A percentile compares a stretch with the other conserved stretches of the same genome.
Conservation (phyloP, 495 filamentous ascomycete species). For the Clohesyomyces aquaticus region DNA sequence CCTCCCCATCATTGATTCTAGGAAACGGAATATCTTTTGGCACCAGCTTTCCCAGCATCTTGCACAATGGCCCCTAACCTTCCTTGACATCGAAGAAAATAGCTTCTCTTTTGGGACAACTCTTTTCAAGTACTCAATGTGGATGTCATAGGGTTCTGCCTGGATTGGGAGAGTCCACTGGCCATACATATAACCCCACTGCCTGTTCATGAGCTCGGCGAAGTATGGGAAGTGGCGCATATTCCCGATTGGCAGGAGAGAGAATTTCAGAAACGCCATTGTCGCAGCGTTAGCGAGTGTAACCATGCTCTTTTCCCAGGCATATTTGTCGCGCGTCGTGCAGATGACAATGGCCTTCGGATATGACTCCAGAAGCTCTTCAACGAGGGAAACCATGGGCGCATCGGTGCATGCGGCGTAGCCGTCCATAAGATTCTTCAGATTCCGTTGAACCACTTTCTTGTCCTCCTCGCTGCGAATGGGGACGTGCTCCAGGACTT, state of each 20-base stretch:
- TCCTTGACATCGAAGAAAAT: constrained; percentile 23
- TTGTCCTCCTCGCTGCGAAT: constrained; percentile 37
- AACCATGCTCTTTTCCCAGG: constrained; percentile 46
- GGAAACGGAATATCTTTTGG: constrained; percentile 16
- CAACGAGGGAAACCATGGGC: constrained; percentile 43
- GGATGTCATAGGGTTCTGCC: background rate
- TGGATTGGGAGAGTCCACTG: background rate
- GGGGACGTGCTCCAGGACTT: constrained; percentile 26
- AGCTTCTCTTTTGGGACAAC: constrained; percentile 17
- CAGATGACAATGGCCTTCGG: constrained; percentile 49
- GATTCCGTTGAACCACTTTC: constrained; percentile 30
- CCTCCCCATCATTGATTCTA: constrained; percentile 19
- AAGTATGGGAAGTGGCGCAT: constrained; percentile 12
- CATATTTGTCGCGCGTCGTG: constrained; percentile 42
- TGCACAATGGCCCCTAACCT: constrained; percentile 13
- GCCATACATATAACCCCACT: background rate
- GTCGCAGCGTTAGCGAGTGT: constrained; percentile 35
- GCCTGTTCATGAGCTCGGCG: background rate
- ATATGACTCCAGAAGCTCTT: constrained; percentile 48
- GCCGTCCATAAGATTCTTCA: constrained; percentile 43
- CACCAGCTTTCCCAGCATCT: constrained; percentile 6
- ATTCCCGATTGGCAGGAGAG: constrained; percentile 12
- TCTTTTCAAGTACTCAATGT: constrained; percentile 16
- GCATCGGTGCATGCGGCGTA: constrained; percentile 47
- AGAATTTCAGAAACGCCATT: constrained; percentile 39